These are phyloP conservation scores for Colletotrichum spaethianum DNA, from an alignment of 2,329 filamentous ascomycete species.

Conservation along the genomic window DNA sequence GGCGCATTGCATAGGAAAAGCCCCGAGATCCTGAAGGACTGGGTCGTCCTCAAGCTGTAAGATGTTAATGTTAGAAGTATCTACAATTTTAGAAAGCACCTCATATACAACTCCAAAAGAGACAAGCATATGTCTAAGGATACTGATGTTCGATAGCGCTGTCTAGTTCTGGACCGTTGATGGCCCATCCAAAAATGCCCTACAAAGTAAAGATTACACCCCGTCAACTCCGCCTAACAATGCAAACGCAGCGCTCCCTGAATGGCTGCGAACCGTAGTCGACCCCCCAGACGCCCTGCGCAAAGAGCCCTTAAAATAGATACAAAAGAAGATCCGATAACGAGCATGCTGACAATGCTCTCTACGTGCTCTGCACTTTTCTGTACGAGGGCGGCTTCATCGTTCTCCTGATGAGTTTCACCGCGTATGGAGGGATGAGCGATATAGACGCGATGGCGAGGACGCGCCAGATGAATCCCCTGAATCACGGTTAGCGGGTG, in stretches of 20 bases:
- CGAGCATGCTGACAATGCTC: slow-evolving; percentile 7
- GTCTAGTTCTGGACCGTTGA: slow-evolving; percentile 37
- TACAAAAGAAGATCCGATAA: slow-evolving; percentile 16
- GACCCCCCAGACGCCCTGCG: slow-evolving; percentile 22
- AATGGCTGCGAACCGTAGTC: slow-evolving; percentile 5
- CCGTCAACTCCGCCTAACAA: slow-evolving; percentile 34
- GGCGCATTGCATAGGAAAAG: slow-evolving; percentile 68
- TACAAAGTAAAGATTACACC: slow-evolving; percentile 18
- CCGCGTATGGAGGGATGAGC: slow-evolving; percentile 88
- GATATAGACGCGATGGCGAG: slow-evolving; percentile 84
- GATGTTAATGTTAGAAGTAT: background rate
- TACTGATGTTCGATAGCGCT: slow-evolving; percentile 38
- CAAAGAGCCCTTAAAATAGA: slow-evolving; percentile 10
- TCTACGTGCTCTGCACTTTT: slow-evolving; percentile 84
- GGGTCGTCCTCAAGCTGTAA: slow-evolving; percentile 64
- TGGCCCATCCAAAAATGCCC: slow-evolving; percentile 34
- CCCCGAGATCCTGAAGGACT: slow-evolving; percentile 54
- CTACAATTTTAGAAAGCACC: background rate
- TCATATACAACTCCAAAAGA: background rate
- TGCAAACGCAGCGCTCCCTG: slow-evolving; percentile 33
- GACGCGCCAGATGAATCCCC: slow-evolving; percentile 92
- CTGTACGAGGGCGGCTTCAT: slow-evolving; percentile 95
- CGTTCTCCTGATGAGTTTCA: slow-evolving; percentile 85
- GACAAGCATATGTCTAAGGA: background rate
- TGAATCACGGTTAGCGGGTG: slow-evolving; percentile 46